Conservation (phyloP, 1,284 basidiomycete genomes). For the Moesziomyces antarcticus region DNA sequence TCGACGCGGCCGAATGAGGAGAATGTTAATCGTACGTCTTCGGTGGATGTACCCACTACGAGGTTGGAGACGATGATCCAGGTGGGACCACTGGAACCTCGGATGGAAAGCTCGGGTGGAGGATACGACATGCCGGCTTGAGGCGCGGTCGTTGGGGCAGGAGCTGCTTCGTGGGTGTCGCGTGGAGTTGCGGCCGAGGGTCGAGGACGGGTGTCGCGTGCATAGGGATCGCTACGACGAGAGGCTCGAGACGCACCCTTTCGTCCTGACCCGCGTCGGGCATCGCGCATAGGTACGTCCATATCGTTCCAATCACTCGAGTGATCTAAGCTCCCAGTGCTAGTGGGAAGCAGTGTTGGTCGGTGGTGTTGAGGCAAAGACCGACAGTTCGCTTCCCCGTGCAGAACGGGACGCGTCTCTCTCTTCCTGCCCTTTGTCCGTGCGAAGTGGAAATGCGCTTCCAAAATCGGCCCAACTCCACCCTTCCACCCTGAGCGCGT, state of each 20-base stretch:
- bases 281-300: conserved; percentile 40
- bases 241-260: conserved; percentile 27
- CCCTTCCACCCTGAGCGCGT: no score
- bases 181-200: conserved; percentile 8
- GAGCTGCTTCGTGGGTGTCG: not conserved
- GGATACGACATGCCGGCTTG: conserved; percentile 38
- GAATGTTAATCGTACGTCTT: conserved; percentile 64
- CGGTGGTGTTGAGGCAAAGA: not conserved
- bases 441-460: no score
- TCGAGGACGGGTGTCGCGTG: conserved; percentile 30
- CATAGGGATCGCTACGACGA: conserved; percentile 46
- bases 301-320: conserved; percentile 2
- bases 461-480: no score
- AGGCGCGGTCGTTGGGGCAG: not conserved
- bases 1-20: conserved; percentile 56
- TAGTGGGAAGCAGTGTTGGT: no score
- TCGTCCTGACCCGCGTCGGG: conserved; percentile 24
- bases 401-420: no score
- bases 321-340: no score
- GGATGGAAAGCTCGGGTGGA: conserved; percentile 58
- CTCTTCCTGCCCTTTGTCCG: no score
- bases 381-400: no score
- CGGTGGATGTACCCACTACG: conserved; percentile 56
- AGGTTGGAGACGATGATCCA: conserved; percentile 64
- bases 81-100: conserved; percentile 58